A percentile compares a stretch with the other conserved stretches of the same genome.
Evolutionary conservation across 495 filamentous ascomycete species (phyloP).

Genomic region (Rostrohypoxylon terebratum): DNA sequence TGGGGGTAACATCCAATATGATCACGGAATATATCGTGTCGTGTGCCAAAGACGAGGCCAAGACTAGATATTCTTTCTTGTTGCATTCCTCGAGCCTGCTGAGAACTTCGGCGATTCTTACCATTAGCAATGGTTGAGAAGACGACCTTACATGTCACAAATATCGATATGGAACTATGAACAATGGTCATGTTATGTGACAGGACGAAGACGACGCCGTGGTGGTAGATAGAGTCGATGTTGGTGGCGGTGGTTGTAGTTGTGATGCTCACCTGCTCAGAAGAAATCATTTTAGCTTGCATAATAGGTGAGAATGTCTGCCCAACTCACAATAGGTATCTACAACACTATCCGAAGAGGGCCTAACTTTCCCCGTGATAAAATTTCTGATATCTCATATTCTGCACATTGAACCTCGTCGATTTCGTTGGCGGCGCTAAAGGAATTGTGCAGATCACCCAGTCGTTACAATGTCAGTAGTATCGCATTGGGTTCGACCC

Average conservation of each 20-base stretch:
- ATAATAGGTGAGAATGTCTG: neutral
- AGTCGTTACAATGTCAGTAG: neutral
- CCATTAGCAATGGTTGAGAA: neutral
- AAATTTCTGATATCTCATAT: neutral
- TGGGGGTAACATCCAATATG: neutral
- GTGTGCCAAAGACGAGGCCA: neutral
- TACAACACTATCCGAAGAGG: neutral
- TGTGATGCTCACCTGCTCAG: neutral
- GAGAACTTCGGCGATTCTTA: neutral
- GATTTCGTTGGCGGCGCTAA: neutral
- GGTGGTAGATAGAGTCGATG: neutral
- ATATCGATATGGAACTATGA: neutral
- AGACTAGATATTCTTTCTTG: neutral
- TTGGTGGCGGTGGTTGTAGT: constrained; percentile 3
- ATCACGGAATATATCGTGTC: neutral
- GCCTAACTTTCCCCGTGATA: neutral
- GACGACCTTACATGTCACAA: neutral
- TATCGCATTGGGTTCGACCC: neutral
- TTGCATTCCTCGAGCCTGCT: neutral
- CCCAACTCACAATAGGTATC: neutral
- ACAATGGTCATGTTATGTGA: constrained; percentile 15
- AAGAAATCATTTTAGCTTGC: neutral
- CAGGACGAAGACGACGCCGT: neutral
- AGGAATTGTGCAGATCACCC: neutral
- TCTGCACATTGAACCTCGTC: neutral